A percentile compares a stretch with the other conserved stretches of the same genome.
Evolutionary conservation across 106 monocot species (phyloP).

Genomic region (Cymbidium sinense): DNA sequence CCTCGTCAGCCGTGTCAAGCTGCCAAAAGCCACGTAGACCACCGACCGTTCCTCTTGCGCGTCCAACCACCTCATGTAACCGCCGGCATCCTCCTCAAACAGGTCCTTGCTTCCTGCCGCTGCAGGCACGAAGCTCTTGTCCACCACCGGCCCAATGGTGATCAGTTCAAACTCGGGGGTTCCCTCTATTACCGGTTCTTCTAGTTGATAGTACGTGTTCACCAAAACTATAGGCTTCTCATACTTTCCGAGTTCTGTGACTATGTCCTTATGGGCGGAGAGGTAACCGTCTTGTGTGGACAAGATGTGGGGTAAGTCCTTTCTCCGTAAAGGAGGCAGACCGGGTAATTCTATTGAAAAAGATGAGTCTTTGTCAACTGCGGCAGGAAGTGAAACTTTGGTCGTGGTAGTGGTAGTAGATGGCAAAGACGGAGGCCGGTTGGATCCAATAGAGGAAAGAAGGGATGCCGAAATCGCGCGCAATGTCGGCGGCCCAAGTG

Average conservation of each 20-base stretch:
- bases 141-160: constrained; percentile 4
- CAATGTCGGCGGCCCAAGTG: too few species aligned
- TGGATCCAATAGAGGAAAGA: constrained; percentile 56
- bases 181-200: background rate
- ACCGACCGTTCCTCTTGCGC: constrained; percentile 31
- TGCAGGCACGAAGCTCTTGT: background rate
- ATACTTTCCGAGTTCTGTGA: background rate
- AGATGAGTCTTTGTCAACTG: constrained; percentile 1
- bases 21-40: constrained; percentile 50
- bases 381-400: constrained; percentile 9
- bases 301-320: constrained; percentile 32
- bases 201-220: background rate
- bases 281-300: background rate
- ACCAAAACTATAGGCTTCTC: background rate
- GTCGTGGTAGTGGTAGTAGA: constrained; percentile 47
- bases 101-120: background rate
- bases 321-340: constrained; percentile 11
- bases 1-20: constrained; percentile 13
- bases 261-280: background rate
- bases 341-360: constrained; percentile 16
- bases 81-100: constrained; percentile 17
- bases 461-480: constrained; percentile 21
- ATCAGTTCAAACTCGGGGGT: constrained; percentile 18
- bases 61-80: constrained; percentile 50
- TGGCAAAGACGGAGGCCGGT: constrained; percentile 46